Conservation (phyloP, 2,329 filamentous ascomycete genomes). For the Aureobasidium mangrovei region DNA sequence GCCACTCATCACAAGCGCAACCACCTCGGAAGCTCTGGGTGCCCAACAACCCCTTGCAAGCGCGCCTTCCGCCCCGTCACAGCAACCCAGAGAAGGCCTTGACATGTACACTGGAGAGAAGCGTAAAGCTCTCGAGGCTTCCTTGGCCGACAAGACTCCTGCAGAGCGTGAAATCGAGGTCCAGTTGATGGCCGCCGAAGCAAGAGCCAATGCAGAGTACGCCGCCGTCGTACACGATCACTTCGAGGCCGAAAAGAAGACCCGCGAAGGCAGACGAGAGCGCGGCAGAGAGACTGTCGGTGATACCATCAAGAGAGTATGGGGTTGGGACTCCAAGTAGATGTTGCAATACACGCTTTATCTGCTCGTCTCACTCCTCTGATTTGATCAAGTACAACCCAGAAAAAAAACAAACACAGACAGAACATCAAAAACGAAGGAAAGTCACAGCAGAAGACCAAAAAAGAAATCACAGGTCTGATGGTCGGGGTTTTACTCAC, state of each 20-base stretch:
- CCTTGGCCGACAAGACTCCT: constrained; percentile 27
- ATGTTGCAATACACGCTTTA: background rate
- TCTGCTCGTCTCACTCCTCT: too few relatives aligned
- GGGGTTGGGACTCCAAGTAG: constrained; percentile 22
- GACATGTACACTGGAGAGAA: constrained; percentile 17
- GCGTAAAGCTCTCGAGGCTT: constrained; percentile 27
- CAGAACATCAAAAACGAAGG: too few relatives aligned
- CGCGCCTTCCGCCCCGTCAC: background rate
- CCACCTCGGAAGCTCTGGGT: constrained; percentile 23
- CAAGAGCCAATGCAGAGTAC: constrained; percentile 52
- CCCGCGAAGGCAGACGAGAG: constrained; percentile 48
- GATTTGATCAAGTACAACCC: too few relatives aligned
- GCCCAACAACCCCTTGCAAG: background rate
- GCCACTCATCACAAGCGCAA: constrained; percentile 39
- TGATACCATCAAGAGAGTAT: constrained; percentile 30
- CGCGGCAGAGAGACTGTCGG: constrained; percentile 41
- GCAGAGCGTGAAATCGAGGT: constrained; percentile 55
- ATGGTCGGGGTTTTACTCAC: too few relatives aligned
- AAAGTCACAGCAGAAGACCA: too few relatives aligned
- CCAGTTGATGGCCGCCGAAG: constrained; percentile 54
- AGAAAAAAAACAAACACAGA: too few relatives aligned
- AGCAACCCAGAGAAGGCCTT: constrained; percentile 7
- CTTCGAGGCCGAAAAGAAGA: constrained; percentile 47
- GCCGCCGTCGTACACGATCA: constrained; percentile 47
- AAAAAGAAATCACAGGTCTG: too few relatives aligned